Conservation (phyloP, 805 yeast species). For the Cyberlindnera lachancei region DNA sequence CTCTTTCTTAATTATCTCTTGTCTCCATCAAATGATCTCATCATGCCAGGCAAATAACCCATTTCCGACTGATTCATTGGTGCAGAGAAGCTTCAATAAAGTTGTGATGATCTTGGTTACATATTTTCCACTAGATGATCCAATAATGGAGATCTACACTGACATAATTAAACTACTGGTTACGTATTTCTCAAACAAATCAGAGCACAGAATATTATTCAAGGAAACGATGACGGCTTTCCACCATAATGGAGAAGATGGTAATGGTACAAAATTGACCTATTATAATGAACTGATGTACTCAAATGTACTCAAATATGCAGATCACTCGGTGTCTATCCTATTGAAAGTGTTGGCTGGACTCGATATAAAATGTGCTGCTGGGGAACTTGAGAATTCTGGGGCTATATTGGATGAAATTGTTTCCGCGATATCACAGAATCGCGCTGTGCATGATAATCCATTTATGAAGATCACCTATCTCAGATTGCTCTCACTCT, state of each 20-base stretch:
- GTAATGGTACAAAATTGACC: too few species aligned
- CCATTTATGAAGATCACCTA: constrained; percentile 41
- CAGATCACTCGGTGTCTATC: too few species aligned
- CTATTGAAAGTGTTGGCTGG: constrained; percentile 41
- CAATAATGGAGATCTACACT: constrained; percentile 20
- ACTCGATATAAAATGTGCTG: too few species aligned
- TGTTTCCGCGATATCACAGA: too few species aligned
- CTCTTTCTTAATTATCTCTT: constrained; percentile 13
- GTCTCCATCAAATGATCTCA: constrained; percentile 13
- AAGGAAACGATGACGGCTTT: too few species aligned
- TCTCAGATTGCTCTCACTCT: constrained; percentile 45
- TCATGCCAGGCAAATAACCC: constrained; percentile 15
- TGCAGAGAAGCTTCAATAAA: constrained; percentile 11
- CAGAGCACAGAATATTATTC: constrained; percentile 38
- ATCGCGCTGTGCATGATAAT: too few species aligned
- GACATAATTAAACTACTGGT: constrained; percentile 29
- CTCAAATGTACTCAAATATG: too few species aligned
- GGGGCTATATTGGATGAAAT: too few species aligned
- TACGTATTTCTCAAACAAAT: constrained; percentile 23
- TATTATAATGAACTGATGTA: too few species aligned
- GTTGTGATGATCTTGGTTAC: constrained; percentile 9
- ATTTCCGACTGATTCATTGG: constrained; percentile 17
- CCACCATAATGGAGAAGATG: too few species aligned
- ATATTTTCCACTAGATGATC: constrained; percentile 11
- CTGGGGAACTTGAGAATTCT: too few species aligned